A percentile compares a stretch with the other conserved stretches of the same genome.
Evolutionary conservation across 164 flowering plant genomes (phyloP).

Genomic region (Vitis labrusca): DNA sequence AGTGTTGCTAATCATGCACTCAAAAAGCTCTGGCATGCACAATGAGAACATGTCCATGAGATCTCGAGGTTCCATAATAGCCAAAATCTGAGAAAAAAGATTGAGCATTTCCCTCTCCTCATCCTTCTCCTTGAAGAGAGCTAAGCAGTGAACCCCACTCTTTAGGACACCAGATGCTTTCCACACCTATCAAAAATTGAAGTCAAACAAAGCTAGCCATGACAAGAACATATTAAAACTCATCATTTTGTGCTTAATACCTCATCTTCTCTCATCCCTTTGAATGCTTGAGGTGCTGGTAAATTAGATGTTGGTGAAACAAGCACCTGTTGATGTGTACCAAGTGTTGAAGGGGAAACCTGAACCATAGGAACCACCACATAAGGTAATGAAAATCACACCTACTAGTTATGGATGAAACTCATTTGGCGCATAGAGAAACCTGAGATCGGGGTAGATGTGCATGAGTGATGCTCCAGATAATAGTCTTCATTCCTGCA

Average conservation of each 20-base stretch:
- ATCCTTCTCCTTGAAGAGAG: conserved; percentile 92
- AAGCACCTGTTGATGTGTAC: conserved; percentile 59
- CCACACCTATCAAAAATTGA: conserved; percentile 59
- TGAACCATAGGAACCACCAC: conserved; percentile 22
- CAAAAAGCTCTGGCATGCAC: conserved; percentile 97
- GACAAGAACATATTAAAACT: neutral
- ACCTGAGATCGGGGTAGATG: conserved; percentile 91
- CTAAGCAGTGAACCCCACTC: conserved; percentile 95
- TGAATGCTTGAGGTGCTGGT: conserved; percentile 58
- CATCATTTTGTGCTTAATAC: conserved; percentile 32
- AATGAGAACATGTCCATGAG: conserved; percentile 99
- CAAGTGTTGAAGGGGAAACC: conserved; percentile 72
- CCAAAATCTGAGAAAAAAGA: conserved; percentile 79
- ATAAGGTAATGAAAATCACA: conserved; percentile 11
- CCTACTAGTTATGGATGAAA: too few species aligned
- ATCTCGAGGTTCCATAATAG: conserved; percentile 97
- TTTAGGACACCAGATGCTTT: conserved; percentile 93
- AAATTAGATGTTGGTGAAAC: conserved; percentile 57
- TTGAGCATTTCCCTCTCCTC: conserved; percentile 91
- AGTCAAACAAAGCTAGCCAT: conserved; percentile 5
- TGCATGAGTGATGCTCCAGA: conserved; percentile 97
- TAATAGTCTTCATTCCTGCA: conserved; percentile 97
- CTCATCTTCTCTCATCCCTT: conserved; percentile 99
- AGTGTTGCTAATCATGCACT: conserved; percentile 86
- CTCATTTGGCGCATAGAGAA: neutral